Evolutionary conservation across 305 asterid species (phyloP).

Genomic region (Solanum hybrid): DNA sequence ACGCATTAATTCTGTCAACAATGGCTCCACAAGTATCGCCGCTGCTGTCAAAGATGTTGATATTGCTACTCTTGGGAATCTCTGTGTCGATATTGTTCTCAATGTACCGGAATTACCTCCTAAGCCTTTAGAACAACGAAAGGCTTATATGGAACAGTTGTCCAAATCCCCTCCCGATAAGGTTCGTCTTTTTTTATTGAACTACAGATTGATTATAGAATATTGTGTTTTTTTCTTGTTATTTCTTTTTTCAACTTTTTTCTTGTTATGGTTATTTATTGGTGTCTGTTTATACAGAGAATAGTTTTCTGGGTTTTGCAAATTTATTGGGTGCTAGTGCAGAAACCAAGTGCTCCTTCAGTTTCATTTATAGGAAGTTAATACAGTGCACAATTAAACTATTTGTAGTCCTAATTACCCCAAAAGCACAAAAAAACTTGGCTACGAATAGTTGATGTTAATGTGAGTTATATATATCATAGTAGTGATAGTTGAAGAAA

Average conservation of each 20-base stretch:
- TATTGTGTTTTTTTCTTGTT: not conserved
- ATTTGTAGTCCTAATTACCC: not conserved
- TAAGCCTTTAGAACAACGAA: conserved; percentile 45
- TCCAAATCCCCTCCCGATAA: conserved; percentile 79
- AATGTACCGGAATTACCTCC: conserved; percentile 83
- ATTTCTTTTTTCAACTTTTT: not conserved
- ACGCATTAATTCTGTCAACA: conserved; percentile 25
- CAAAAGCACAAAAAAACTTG: not conserved
- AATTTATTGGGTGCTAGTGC: not conserved
- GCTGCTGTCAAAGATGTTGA: conserved; percentile 55
- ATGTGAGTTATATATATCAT: not conserved
- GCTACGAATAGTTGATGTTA: not conserved
- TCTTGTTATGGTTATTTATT: not conserved
- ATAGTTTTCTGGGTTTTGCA: not conserved
- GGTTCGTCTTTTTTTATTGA: conserved; percentile 31
- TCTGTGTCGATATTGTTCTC: conserved; percentile 86
- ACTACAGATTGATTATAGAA: not conserved
- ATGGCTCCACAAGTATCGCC: conserved; percentile 23
- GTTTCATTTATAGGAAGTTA: not conserved
- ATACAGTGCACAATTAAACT: not conserved
- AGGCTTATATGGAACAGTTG: conserved; percentile 62
- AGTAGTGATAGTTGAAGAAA: not conserved
- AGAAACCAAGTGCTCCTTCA: not conserved
- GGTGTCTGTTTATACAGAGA: not conserved
- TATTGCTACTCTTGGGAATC: conserved; percentile 81